These are phyloP conservation scores for Psilocybe sp. DNA, from an alignment of 768 basidiomycete species.

Conservation along the genomic window DNA sequence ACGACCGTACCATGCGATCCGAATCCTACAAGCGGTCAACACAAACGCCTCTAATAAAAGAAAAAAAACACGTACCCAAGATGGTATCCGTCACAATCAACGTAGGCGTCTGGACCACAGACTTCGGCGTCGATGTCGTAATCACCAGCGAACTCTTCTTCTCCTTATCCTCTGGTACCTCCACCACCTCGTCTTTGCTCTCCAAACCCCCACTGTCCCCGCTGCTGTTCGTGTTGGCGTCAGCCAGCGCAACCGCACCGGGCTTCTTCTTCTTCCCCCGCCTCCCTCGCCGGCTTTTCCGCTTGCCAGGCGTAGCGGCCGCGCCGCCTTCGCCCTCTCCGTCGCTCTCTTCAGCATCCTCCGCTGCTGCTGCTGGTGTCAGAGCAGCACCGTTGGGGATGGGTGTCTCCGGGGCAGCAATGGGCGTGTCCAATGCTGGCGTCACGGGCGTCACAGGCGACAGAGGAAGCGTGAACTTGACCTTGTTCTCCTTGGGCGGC, in stretches of 20 bases:
- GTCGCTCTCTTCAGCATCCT: conserved; percentile 28
- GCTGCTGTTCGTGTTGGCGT: conserved; percentile 3
- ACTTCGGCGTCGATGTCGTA: conserved; percentile 24
- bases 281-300: conserved; percentile 46
- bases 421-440: not conserved
- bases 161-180: conserved; percentile 27
- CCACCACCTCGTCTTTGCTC: conserved; percentile 24
- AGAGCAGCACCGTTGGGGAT: not conserved
- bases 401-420: not conserved
- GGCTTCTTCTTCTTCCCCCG: conserved; percentile 54
- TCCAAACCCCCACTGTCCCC: conserved; percentile 42
- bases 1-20: conserved; percentile 98
- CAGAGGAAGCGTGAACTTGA: not conserved
- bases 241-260: conserved; percentile 19
- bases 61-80: conserved; percentile 51
- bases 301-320: conserved; percentile 36
- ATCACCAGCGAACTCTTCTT: conserved; percentile 22
- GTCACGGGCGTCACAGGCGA: not conserved
- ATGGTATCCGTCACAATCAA: conserved; percentile 71
- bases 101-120: conserved; percentile 37
- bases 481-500: not conserved
- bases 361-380: conserved; percentile 29
- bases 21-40: conserved; percentile 54
- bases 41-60: not conserved
- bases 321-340: conserved; percentile 20